Evolutionary conservation across 2,329 filamentous ascomycete genomes (phyloP), one percentile per base, ranked within the genome.

Genomic region (Aspergillus floridensis): DNA sequence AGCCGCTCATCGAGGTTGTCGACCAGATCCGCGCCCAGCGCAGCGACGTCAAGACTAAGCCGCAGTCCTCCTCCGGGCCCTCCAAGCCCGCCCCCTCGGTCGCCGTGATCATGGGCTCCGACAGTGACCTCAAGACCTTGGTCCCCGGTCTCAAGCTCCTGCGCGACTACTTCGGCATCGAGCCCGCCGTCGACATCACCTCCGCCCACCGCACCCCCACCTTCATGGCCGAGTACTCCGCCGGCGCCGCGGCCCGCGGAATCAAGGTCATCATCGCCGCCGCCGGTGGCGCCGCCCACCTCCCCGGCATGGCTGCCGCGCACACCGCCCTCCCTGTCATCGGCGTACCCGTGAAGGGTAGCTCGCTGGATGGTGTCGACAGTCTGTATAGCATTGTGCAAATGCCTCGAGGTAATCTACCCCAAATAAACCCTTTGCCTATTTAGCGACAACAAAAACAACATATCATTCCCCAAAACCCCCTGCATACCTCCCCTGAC

Each of bases 241-340:
- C 81, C 26, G 80, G 81, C 14, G 89, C 89, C 14, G 84, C 85
- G 0, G 81, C 79, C 2, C 83, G 85, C 0, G 89, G 89, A 7
- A 84, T 91, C 71, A 86, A 86, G 64, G 88, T 91, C 4, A 84
- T 93, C 60, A 92, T 92, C 63, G 89, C 89, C 1, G 90, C 88
- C 19, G 89, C 89, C 0, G 89, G 89, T 12, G 89, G 89, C 26
- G 89, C 89, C 0, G 89, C 89, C 6, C 85, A 88, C 66, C 77
- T 92, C 0, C 88, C 89, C 0, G 89, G 89, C n/a, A 92, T 91
- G 88, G 75, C 88, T 5, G 86, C 88, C 0, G 86, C 88, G 1
- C 84, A 89, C 70, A 91, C 88, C 0, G 80, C 86, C 2, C 75
- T 93, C 16, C 90, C 90, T 0, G 89, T 92, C 2, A 91, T 93